These are phyloP conservation scores for Agapanthus africanus DNA, from an alignment of 106 monocot species.

Conservation along the genomic window DNA sequence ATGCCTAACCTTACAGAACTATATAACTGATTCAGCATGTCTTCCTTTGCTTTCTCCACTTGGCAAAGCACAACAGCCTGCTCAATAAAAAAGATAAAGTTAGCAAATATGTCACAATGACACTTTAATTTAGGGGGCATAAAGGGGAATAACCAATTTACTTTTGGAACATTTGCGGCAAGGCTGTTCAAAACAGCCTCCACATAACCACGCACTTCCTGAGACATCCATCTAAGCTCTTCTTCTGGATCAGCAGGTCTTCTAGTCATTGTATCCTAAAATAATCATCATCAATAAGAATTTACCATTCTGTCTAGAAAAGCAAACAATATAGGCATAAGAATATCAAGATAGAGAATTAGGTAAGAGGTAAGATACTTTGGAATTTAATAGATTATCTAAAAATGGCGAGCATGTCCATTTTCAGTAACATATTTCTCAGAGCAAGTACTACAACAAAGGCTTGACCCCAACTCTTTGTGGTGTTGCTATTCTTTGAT, in stretches of 20 bases:
- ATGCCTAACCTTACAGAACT: slow-evolving; percentile 76
- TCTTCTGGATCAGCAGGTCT: slow-evolving; percentile 96
- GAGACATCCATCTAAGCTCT: slow-evolving; percentile 98
- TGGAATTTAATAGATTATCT: background rate
- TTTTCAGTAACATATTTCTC: background rate
- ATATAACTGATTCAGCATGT: slow-evolving; percentile 97
- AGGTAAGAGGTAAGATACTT: background rate
- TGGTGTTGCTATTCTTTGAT: background rate
- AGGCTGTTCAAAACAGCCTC: slow-evolving; percentile 98
- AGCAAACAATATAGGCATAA: background rate
- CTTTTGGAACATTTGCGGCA: slow-evolving; percentile 96
- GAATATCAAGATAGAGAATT: background rate
- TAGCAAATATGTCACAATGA: background rate
- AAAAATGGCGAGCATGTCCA: background rate
- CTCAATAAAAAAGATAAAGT: slow-evolving; percentile 15
- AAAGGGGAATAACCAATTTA: slow-evolving; percentile 6
- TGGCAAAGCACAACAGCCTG: slow-evolving; percentile 95
- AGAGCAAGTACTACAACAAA: background rate
- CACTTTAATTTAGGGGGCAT: background rate
- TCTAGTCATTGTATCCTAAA: slow-evolving; percentile 72
- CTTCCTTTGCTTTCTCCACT: slow-evolving; percentile 98
- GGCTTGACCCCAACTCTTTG: background rate
- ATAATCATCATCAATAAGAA: background rate
- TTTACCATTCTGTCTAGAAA: background rate
- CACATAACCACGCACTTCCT: slow-evolving; percentile 98